Conservation (phyloP, 2,329 filamentous ascomycete genomes). For the Alternaria viburni region DNA sequence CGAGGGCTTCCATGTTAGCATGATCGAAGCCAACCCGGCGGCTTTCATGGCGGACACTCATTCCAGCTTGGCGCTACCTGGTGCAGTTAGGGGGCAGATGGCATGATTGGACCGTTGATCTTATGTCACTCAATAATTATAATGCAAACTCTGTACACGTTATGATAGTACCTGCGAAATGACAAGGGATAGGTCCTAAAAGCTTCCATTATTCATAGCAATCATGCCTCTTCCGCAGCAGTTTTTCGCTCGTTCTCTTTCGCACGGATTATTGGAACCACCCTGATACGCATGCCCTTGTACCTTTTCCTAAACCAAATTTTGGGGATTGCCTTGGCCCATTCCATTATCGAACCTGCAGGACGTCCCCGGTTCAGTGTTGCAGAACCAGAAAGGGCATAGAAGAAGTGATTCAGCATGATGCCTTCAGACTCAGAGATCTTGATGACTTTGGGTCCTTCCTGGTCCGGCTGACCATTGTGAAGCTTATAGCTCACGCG, state of each 20-base stretch:
- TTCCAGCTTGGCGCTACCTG: slow-evolving; percentile 59
- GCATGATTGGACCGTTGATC: slow-evolving; percentile 4
- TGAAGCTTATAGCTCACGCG: neutral
- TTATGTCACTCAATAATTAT: neutral
- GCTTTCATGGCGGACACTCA: slow-evolving; percentile 63
- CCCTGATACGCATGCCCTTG: too few relatives aligned
- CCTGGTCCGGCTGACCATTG: accelerated
- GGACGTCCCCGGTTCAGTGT: too few relatives aligned
- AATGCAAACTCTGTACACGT: neutral
- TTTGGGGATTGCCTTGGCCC: too few relatives aligned
- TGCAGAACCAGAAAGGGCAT: neutral
- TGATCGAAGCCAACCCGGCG: slow-evolving; percentile 59
- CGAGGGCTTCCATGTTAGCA: slow-evolving; percentile 56
- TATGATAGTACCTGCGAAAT: neutral
- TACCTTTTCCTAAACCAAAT: too few relatives aligned
- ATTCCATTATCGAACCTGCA: too few relatives aligned
- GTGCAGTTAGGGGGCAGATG: slow-evolving; percentile 60
- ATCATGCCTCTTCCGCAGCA: too few relatives aligned
- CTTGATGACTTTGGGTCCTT: neutral
- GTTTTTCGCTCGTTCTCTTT: too few relatives aligned
- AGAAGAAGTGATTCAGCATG: neutral
- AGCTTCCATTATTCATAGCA: neutral
- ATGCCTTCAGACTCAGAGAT: neutral
- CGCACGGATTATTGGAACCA: too few relatives aligned
- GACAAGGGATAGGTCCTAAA: accelerated